Percentiles rank a stretch among this genome's conserved stretches.
Evolutionary conservation across 1,284 basidiomycete genomes (phyloP).

Genomic region (Baeospora myosura): DNA sequence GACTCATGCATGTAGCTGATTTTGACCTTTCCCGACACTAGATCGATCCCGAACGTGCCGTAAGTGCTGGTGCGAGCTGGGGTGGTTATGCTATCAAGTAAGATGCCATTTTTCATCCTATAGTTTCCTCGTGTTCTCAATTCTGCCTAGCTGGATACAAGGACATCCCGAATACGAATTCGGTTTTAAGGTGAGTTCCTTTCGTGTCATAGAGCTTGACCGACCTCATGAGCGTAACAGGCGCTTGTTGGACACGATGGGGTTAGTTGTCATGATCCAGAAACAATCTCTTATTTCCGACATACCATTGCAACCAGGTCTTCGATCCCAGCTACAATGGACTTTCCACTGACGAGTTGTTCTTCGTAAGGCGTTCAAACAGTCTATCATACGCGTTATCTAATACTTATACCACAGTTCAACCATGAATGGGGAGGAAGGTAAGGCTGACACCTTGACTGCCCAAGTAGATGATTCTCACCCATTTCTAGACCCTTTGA

Average conservation of each 20-base stretch:
- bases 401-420: conserved; percentile 38
- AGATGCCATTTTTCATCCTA: conserved; percentile 13
- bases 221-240: conserved; percentile 18
- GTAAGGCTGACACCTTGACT: too few species aligned
- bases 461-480: conserved; percentile 12
- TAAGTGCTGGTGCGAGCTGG: conserved; percentile 76
- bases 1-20: too few species aligned
- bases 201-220: neutral
- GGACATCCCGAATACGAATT: conserved; percentile 83
- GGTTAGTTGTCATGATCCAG: too few species aligned
- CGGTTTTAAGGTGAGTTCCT: conserved; percentile 59
- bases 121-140: conserved; percentile 7
- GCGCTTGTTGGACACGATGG: conserved; percentile 85
- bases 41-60: conserved; percentile 77
- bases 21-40: conserved; percentile 21
- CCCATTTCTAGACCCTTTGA: conserved; percentile 79
- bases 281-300: too few species aligned
- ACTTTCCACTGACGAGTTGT: conserved; percentile 80
- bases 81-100: conserved; percentile 83
- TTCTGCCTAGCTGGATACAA: conserved; percentile 75
- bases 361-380: conserved; percentile 56
- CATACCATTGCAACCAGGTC: too few species aligned
- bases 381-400: neutral
- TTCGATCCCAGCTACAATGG: conserved; percentile 71
- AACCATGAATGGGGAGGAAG: conserved; percentile 81